Base-by-base conservation (phyloP, 1,284 basidiomycete genomes). In the Ceratobasidium sp. region DNA sequence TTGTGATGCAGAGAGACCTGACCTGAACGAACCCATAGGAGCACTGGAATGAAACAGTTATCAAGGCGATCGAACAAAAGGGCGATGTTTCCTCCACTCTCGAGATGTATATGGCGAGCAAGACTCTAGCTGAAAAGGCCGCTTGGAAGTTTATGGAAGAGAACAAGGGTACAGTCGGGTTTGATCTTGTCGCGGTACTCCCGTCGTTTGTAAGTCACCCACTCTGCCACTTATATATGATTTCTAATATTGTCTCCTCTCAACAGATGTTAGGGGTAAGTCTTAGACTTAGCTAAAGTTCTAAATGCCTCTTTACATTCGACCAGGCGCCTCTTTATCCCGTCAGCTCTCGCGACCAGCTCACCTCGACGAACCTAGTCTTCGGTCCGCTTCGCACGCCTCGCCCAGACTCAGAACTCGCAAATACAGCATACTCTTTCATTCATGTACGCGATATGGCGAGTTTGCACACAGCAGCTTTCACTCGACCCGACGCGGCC, bases 91-190 rank as follows among this genome's bases (percentile, higher is more conserved):
- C 62, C 5, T 2, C 24, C 8, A 14, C 3, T 11, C 51, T 71
- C 64, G 45, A 66, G n/a, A 78, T 82, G 50, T 75, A 77, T 47
- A 24, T 44, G 1, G 76, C 76, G 1, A 65, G 53, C 51, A 77
- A 77, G 69, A 66, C 59, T 0, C 50, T 65, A 17, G 66, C 76
- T 15, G 76, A 77, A 56, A 69, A 71, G 29, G 79, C 77, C 1
- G 78, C 79, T 56, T 82, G 80, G 80, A 79, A 78, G 7, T 80
- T 80, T 48, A 69, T 76, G 24, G 56, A 77, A n/a, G 75, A 79
- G 22, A 75, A 81, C 73, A 79, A 79, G 62, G 63, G 51, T 22
- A 59, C 66, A 2, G 72, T 78, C 53, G 50, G 57, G 24, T 82
- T 76, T 66, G 81, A 81, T 36, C 19, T 82, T 22, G 72, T 74